Conservation (phyloP, 2,329 filamentous ascomycete species). For the Diplodia mutila region DNA sequence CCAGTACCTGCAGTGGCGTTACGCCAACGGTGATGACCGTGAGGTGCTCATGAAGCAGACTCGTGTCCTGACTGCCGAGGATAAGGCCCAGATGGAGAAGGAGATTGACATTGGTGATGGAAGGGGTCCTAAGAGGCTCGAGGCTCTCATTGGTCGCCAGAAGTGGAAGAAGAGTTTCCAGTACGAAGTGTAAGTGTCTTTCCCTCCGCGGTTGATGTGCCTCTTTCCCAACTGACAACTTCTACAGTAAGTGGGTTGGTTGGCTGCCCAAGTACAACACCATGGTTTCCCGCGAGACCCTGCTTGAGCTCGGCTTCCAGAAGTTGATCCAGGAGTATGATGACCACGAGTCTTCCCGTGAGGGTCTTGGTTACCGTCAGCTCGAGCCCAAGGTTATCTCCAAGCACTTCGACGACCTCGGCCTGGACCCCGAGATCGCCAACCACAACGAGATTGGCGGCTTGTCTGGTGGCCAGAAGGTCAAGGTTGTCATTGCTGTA, state of each 20-base stretch:
- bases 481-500: slow-evolving; percentile 91
- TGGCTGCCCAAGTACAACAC: slow-evolving; percentile 92
- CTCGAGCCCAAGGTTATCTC: slow-evolving; percentile 92
- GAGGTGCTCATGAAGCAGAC: slow-evolving; percentile 98
- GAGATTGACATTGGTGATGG: slow-evolving; percentile 83
- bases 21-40: slow-evolving; percentile 93
- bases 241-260: slow-evolving; percentile 76
- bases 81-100: slow-evolving; percentile 90
- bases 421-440: slow-evolving; percentile 94
- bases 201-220: too few relatives aligned
- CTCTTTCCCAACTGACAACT: slow-evolving; percentile 34
- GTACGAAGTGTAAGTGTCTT: slow-evolving; percentile 77
- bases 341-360: slow-evolving; percentile 96
- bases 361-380: slow-evolving; percentile 94
- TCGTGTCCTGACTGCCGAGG: slow-evolving; percentile 80
- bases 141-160: slow-evolving; percentile 90
- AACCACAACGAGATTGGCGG: slow-evolving; percentile 99
- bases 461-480: slow-evolving; percentile 94
- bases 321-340: slow-evolving; percentile 98
- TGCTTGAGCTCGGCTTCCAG: slow-evolving; percentile 81
- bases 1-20: slow-evolving; percentile 98
- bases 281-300: slow-evolving; percentile 89
- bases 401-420: slow-evolving; percentile 97
- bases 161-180: slow-evolving; percentile 99
- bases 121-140: slow-evolving; percentile 74